Percentiles rank a stretch among this genome's conserved stretches.
Evolutionary conservation across 805 yeast genomes (phyloP).

Genomic region (Candida chilensis): DNA sequence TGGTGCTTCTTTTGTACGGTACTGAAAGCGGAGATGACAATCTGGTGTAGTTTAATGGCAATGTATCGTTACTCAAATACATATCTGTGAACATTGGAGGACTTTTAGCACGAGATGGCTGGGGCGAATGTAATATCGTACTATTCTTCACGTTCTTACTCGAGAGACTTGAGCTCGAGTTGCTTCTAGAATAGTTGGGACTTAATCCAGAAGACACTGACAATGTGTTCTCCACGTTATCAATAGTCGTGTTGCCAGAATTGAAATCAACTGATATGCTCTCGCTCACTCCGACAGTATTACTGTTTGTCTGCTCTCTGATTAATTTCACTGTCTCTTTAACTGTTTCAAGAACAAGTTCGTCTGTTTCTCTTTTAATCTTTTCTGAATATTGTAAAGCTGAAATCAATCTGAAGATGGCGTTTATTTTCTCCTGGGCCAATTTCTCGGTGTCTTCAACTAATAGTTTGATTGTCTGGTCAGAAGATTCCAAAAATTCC

Average conservation of each 20-base stretch:
- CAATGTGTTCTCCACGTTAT: too few relatives aligned
- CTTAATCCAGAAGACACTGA: too few relatives aligned
- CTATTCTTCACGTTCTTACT: too few relatives aligned
- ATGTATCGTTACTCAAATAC: constrained; percentile 26
- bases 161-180: too few relatives aligned
- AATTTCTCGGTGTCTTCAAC: constrained; percentile 59
- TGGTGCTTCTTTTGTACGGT: constrained; percentile 1
- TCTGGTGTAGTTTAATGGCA: constrained; percentile 19
- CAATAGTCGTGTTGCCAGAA: too few relatives aligned
- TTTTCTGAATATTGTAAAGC: constrained; percentile 67
- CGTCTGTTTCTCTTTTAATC: constrained; percentile 72
- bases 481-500: constrained; percentile 44
- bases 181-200: not conserved
- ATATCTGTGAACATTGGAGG: constrained; percentile 27
- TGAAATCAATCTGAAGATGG: constrained; percentile 63
- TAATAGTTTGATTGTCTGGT: constrained; percentile 53
- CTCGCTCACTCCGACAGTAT: constrained; percentile 5
- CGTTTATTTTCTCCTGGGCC: constrained; percentile 58
- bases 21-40: constrained; percentile 1
- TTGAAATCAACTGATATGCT: too few relatives aligned
- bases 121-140: constrained; percentile 17
- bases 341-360: constrained; percentile 53
- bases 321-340: constrained; percentile 52
- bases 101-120: constrained; percentile 21
- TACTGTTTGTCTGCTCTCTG: constrained; percentile 21